Evolutionary conservation across 768 basidiomycete genomes (phyloP).

Genomic region (Suillus lakei): DNA sequence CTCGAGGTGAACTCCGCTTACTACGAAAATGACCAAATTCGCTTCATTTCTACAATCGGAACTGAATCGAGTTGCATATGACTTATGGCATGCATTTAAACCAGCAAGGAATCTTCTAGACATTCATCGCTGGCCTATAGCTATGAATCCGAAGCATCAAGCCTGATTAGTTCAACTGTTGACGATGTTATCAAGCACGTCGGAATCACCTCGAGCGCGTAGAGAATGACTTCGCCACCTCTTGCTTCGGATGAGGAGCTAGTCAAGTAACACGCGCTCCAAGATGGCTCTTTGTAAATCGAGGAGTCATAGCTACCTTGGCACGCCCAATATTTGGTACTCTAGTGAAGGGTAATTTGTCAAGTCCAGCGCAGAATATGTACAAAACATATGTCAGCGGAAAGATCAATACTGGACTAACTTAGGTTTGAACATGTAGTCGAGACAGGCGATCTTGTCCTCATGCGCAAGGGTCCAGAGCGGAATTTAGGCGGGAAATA

Average conservation of each 20-base stretch:
- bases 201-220: not conserved
- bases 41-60: not conserved
- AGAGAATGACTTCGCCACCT: constrained; percentile 98
- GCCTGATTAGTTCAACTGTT: not conserved
- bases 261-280: constrained; percentile 34
- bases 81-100: not conserved
- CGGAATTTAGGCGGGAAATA: not conserved
- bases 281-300: not conserved
- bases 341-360: no score
- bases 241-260: constrained; percentile 95
- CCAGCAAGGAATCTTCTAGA: not conserved
- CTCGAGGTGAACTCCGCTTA: not conserved
- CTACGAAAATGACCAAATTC: constrained; percentile 1
- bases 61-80: not conserved
- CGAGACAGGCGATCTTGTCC: no score
- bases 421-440: no score
- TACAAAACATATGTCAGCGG: no score
- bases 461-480: no score
- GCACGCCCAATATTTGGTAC: no score
- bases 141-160: not conserved
- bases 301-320: not conserved
- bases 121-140: not conserved
- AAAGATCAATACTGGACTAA: no score
- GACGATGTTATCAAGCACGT: not conserved
- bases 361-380: no score